Conservation (phyloP, 192 early-diverging fungal genomes). For the Coemansia sp. region DNA sequence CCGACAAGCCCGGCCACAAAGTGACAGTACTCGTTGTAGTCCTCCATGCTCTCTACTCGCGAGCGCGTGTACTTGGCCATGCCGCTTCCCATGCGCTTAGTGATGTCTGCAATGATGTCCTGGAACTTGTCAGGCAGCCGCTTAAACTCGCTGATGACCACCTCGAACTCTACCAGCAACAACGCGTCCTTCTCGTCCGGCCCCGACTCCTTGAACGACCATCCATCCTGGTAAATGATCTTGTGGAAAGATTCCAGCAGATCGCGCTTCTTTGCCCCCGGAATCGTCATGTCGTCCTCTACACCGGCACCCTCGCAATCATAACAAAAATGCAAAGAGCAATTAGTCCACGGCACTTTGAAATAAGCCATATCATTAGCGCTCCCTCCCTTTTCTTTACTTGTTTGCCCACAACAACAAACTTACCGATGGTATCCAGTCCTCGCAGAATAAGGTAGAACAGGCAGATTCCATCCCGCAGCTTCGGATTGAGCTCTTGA, state of each 20-base stretch:
- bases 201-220: conserved; percentile 79
- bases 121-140: conserved; percentile 69
- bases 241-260: conserved; percentile 80
- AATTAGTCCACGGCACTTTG: no score
- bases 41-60: conserved; percentile 68
- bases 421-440: conserved; percentile 86
- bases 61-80: conserved; percentile 85
- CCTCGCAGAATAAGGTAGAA: conserved; percentile 96
- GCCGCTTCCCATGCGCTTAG: conserved; percentile 87
- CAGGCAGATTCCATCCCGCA: conserved; percentile 84
- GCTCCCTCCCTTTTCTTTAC: no score
- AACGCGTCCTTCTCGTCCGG: conserved; percentile 92
- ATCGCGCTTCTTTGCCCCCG: conserved; percentile 68
- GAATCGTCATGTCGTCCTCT: conserved; percentile 96
- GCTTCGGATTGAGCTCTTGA: conserved; percentile 73
- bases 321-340: no score
- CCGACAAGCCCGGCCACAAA: conserved; percentile 98
- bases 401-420: not conserved
- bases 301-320: not conserved
- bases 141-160: conserved; percentile 88
- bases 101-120: conserved; percentile 85
- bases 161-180: conserved; percentile 84
- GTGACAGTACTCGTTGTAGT: conserved; percentile 97
- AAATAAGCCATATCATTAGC: no score
- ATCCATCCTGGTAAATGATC: conserved; percentile 71